phyloP scores from a whole-genome alignment of 352 stramenopile species.

The Phytophthora vignae region DNA sequence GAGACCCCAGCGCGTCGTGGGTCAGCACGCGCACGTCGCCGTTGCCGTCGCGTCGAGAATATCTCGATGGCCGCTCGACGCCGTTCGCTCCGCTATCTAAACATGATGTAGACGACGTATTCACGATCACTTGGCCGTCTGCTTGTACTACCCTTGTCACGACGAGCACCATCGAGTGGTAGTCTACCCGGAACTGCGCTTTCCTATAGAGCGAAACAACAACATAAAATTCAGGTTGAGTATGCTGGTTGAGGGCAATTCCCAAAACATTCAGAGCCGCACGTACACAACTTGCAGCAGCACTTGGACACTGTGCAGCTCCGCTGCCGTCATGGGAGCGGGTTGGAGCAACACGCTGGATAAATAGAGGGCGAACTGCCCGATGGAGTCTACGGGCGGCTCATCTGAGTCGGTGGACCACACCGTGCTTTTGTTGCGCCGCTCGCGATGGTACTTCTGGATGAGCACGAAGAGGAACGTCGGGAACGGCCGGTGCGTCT shows the following conservation, averaged over 20 bases:
- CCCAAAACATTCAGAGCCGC: background rate
- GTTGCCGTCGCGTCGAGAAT: conserved; percentile 14
- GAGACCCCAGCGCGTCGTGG: conserved; percentile 45
- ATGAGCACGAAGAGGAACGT: conserved; percentile 80
- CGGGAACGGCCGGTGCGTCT: conserved; percentile 80
- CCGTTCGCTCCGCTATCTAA: conserved; percentile 22
- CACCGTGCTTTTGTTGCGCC: conserved; percentile 49
- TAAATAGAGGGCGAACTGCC: conserved; percentile 83
- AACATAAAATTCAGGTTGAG: background rate
- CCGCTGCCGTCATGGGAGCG: conserved; percentile 58
- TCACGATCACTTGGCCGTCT: conserved; percentile 50
- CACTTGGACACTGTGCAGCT: conserved; percentile 78
- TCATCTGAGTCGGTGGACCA: conserved; percentile 68
- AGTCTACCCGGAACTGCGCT: conserved; percentile 52
- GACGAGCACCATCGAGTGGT: conserved; percentile 44
- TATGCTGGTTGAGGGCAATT: background rate
- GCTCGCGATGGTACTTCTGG: conserved; percentile 87
- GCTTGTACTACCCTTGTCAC: conserved; percentile 44
- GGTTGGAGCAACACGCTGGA: conserved; percentile 63
- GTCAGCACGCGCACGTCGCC: conserved; percentile 47
- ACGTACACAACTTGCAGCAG: conserved; percentile 89
- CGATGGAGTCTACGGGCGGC: conserved; percentile 84
- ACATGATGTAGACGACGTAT: conserved; percentile 34
- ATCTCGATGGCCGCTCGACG: conserved; percentile 8
- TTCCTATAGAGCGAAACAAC: conserved; percentile 38